Percentiles rank a stretch among this genome's conserved stretches.
Conservation (phyloP, 306 rosid genomes). For the Medicago ruthenica region DNA sequence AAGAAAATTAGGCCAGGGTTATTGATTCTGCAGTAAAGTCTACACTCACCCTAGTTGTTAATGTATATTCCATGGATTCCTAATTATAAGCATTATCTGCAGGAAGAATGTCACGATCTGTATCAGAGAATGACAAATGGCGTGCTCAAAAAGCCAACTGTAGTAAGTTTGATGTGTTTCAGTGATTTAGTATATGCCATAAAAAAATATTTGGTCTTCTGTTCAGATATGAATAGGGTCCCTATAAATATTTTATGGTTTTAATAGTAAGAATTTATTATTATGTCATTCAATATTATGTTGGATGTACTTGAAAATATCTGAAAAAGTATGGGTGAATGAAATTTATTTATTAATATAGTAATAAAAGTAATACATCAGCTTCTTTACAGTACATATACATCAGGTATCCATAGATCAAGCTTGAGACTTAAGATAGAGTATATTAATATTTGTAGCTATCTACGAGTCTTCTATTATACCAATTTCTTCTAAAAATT, state of each 20-base stretch:
- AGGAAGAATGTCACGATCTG: slow-evolving; percentile 87
- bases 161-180: slow-evolving; percentile 60
- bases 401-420: not conserved
- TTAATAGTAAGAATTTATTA: not conserved
- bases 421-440: slow-evolving; percentile 3
- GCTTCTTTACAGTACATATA: slow-evolving; percentile 14
- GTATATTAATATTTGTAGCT: not conserved
- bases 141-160: slow-evolving; percentile 64
- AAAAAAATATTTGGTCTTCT: slow-evolving; percentile 15
- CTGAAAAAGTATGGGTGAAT: not conserved
- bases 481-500: slow-evolving; percentile 24
- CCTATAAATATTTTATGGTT: not conserved
- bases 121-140: slow-evolving; percentile 61
- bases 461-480: not conserved
- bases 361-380: not conserved
- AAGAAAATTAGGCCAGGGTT: slow-evolving; percentile 16
- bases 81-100: slow-evolving; percentile 41
- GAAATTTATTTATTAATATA: not conserved
- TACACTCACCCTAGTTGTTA: slow-evolving; percentile 28
- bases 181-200: slow-evolving; percentile 5
- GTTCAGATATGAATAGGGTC: not conserved
- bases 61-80: too few species aligned
- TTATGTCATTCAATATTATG: not conserved
- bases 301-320: slow-evolving; percentile 8
- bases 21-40: slow-evolving; percentile 36